Evolutionary conservation across 495 filamentous ascomycete genomes (phyloP), one percentile per base, ranked within the genome.

Genomic region (Trichoderma gamsii): DNA sequence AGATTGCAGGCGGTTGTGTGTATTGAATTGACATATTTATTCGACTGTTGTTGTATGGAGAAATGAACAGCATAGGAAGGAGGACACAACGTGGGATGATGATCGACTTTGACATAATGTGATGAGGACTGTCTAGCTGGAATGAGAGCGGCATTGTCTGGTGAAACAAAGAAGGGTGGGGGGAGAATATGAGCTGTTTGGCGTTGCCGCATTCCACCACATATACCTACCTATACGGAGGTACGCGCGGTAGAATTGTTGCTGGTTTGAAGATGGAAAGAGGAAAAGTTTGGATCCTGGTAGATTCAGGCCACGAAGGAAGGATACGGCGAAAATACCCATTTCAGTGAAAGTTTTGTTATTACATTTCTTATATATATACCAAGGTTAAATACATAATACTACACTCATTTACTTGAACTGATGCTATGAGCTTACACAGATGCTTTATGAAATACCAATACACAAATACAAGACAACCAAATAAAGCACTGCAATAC

Each of bases 261-360:
- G 35, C 35, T 38, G 35, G 5, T 38, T 1, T 38, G 35, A 38
- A 38, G 35, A 38, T 38, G 35, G 35, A 38, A 38, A 38, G 29
- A 29, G 29, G 4, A 29, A 61, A 18, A 61, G 56, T 61, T 61
- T 61, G 56, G 56, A 61, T 61, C 23, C 25, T 32, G 56, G 56
- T 32, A 32, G 56, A 32, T 61, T 61, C 56, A 61, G 56, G 56
- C 56, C 23, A 61, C 27, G 56, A 61, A 13, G 56, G 56, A 61
- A 27, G 56, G 56, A 61, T 12, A 61, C 16, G 56, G 16, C 27
- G 51, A 61, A 61, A 21, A 61, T n/a, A 18, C 56, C 51, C 51
- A 21, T 7, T 38, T 38, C 35, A 61, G 32, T 32, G 56, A 18
- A 52, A 56, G n/a, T 32, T 35, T 61, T 61, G 23, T 12, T 61